Base-by-base conservation (phyloP, 2,329 filamentous ascomycete species). In the Pseudonectria foliicola region DNA sequence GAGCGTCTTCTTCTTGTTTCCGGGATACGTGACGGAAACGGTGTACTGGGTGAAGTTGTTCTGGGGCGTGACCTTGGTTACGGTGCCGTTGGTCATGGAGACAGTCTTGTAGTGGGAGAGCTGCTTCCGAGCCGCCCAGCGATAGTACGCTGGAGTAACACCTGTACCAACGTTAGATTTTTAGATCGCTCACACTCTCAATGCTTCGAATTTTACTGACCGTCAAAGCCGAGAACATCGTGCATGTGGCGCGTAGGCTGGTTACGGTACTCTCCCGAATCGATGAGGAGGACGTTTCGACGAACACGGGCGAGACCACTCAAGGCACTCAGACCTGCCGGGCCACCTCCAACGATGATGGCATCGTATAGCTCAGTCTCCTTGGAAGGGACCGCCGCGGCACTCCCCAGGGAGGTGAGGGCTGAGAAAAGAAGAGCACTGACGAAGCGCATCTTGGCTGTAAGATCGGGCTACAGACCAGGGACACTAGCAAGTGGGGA, bases 251-350 rank as follows among this genome's bases (percentile, higher is more conserved):
- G 57, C 0, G 76, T 79, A 0, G 64, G 57, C 2, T 34, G 63
- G 48, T 80, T 80, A 33, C 76, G 70, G 44, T 80, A 80, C 21
- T 66, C 60, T 10, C 67, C 70, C 13, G 71, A 76, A 50, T 80
- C 76, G 34, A 80, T 69, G 27, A 80, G 52, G 7, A 78, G 56
- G 1, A 69, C 67, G 6, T 64, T 70, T 11, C 75, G 64, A 10
- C 68, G 66, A 11, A 80, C 74, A 12, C 76, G 71, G 6, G 70
- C 74, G n/a, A 80, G 64, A 27, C 68, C 73, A 37, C 74, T 79
- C 32, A 75, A 44, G 2, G 67, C 68, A 31, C 61, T 64, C 2
- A 79, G 64, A 0, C 75, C 75, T 0, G 74, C 58, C 3, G 75
- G 75, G 2, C 75, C 75, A 25, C 75, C 75, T 4, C 75, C 75